These are phyloP conservation scores for Coccomyxa subellipsoidea DNA, from an alignment of 163 green algal genomes.

Conservation along the genomic window DNA sequence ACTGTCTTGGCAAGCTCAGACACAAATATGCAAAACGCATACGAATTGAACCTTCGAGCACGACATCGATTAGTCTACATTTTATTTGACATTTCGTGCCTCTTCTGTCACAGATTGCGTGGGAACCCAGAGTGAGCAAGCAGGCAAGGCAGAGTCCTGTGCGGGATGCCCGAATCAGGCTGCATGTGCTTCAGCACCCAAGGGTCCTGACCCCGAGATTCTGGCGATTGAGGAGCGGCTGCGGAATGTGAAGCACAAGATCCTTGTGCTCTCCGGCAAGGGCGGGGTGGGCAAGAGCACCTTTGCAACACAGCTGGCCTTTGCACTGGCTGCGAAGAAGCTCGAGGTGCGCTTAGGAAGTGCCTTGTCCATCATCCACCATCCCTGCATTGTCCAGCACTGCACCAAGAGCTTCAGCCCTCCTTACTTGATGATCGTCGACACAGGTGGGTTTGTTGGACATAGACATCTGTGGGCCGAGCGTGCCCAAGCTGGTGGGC, in stretches of 20 bases:
- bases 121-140: constrained; percentile 68
- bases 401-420: too few relatives aligned
- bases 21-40: too few relatives aligned
- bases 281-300: constrained; percentile 94
- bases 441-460: constrained; percentile 91
- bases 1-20: too few relatives aligned
- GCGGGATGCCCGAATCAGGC: constrained; percentile 92
- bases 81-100: too few relatives aligned
- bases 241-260: constrained; percentile 75
- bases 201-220: constrained; percentile 86
- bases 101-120: constrained; percentile 72
- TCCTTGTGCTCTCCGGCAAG: constrained; percentile 97
- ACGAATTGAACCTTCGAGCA: too few relatives aligned
- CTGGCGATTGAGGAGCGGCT: constrained; percentile 76
- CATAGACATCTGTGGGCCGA: constrained; percentile 98
- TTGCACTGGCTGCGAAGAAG: constrained; percentile 72
- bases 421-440: too few relatives aligned
- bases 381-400: not conserved
- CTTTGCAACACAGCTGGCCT: constrained; percentile 89
- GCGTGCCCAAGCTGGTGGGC: constrained; percentile 91
- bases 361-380: not conserved
- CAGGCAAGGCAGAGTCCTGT: constrained; percentile 81
- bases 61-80: too few relatives aligned
- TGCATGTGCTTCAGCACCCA: constrained; percentile 80
- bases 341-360: constrained; percentile 68